These are phyloP conservation scores for Candida alai DNA, from an alignment of 805 yeast species.

Conservation along the genomic window DNA sequence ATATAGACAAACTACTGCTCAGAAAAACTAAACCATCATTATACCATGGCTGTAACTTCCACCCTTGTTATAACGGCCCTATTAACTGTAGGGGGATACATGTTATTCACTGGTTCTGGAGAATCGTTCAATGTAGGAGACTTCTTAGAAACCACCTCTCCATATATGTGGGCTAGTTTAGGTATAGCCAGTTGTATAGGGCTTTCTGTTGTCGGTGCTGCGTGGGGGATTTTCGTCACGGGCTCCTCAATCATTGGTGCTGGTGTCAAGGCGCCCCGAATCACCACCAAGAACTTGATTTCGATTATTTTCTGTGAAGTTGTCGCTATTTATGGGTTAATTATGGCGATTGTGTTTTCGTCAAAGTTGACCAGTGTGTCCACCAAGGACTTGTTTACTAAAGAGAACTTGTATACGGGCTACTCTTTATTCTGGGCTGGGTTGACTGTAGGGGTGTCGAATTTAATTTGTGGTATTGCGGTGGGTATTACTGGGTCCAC, in stretches of 20 bases:
- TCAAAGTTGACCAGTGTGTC: slow-evolving; percentile 76
- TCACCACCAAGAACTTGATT: slow-evolving; percentile 93
- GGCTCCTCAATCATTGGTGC: slow-evolving; percentile 96
- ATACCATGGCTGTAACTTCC: slow-evolving; percentile 8
- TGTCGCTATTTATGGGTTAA: slow-evolving; percentile 96
- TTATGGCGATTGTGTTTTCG: slow-evolving; percentile 95
- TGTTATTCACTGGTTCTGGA: slow-evolving; percentile 89
- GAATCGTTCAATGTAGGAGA: slow-evolving; percentile 89
- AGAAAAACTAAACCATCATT: not conserved
- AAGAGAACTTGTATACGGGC: slow-evolving; percentile 89
- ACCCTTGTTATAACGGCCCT: slow-evolving; percentile 29
- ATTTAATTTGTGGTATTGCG: slow-evolving; percentile 93
- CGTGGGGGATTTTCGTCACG: slow-evolving; percentile 98
- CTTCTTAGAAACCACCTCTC: slow-evolving; percentile 80
- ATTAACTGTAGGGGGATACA: slow-evolving; percentile 46
- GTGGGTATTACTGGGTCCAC: slow-evolving; percentile 98
- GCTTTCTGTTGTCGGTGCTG: slow-evolving; percentile 93
- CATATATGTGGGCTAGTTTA: slow-evolving; percentile 93
- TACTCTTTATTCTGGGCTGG: slow-evolving; percentile 98
- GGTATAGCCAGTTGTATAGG: slow-evolving; percentile 94
- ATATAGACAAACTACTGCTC: slow-evolving; percentile 1
- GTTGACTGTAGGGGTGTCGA: slow-evolving; percentile 87
- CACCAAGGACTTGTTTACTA: slow-evolving; percentile 60
- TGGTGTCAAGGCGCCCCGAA: slow-evolving; percentile 96
- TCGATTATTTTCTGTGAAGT: slow-evolving; percentile 98